Percentiles rank a stretch among this genome's conserved stretches.
These are phyloP conservation scores for Lasiodiplodia gonubiensis DNA, from an alignment of 2,329 filamentous ascomycete species.

Conservation along the genomic window DNA sequence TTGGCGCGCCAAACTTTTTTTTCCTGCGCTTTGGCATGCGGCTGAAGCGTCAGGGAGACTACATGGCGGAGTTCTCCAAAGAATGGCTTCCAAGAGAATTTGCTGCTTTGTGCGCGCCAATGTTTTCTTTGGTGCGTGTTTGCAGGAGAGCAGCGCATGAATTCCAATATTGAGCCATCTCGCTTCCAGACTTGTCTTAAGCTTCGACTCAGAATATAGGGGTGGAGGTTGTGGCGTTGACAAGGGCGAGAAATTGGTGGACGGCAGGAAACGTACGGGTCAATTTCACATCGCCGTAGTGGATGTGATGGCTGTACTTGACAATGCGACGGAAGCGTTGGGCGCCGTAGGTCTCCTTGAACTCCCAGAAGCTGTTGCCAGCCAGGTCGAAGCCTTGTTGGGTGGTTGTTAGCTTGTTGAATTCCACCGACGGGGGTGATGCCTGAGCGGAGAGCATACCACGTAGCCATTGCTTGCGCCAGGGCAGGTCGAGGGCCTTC, in stretches of 20 bases:
- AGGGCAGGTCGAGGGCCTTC: conserved; percentile 67
- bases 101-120: neutral
- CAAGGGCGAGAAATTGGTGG: neutral
- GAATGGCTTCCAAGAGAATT: neutral
- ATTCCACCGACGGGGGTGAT: conserved; percentile 8
- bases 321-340: conserved; percentile 64
- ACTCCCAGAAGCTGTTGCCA: conserved; percentile 72
- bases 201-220: conserved; percentile 26
- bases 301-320: conserved; percentile 58
- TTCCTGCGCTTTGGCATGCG: neutral
- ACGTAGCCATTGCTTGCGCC: conserved; percentile 65
- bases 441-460: conserved; percentile 47
- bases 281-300: conserved; percentile 66
- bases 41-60: neutral
- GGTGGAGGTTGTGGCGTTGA: neutral
- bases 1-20: neutral
- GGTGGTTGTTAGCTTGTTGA: neutral
- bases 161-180: conserved; percentile 32
- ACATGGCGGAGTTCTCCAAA: neutral
- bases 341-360: conserved; percentile 63
- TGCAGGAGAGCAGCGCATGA: conserved; percentile 1
- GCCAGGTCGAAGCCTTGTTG: conserved; percentile 64
- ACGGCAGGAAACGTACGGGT: conserved; percentile 50
- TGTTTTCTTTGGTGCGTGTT: neutral
- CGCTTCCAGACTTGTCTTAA: conserved; percentile 1